Evolutionary conservation across 495 filamentous ascomycete genomes (phyloP).

Genomic region (Apodospora peruviana): DNA sequence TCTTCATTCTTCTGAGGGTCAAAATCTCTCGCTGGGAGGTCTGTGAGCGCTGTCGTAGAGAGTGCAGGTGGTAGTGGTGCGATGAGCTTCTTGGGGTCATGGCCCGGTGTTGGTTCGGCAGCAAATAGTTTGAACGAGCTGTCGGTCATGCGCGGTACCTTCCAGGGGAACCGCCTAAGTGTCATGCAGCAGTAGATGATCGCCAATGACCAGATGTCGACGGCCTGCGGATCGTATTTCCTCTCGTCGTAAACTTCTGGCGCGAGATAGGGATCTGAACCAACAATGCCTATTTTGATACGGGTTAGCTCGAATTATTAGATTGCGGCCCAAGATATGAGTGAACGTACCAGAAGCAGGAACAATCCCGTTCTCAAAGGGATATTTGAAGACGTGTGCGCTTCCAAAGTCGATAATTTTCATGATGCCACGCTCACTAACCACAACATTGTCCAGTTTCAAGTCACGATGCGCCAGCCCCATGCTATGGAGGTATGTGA

Average conservation of each 20-base stretch:
- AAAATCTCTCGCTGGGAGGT: slow-evolving; percentile 31
- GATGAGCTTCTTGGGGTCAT: slow-evolving; percentile 42
- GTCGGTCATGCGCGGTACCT: slow-evolving; percentile 83
- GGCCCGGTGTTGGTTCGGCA: slow-evolving; percentile 58
- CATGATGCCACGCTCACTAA: slow-evolving; percentile 97
- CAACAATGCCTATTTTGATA: slow-evolving; percentile 78
- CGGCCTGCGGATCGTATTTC: slow-evolving; percentile 90
- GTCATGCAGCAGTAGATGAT: slow-evolving; percentile 99
- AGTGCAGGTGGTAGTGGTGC: slow-evolving; percentile 24
- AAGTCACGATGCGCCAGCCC: slow-evolving; percentile 93
- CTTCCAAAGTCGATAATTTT: slow-evolving; percentile 99
- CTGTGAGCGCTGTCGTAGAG: slow-evolving; percentile 30
- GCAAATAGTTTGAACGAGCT: slow-evolving; percentile 94
- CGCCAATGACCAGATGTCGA: slow-evolving; percentile 95
- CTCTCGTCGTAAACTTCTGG: slow-evolving; percentile 94
- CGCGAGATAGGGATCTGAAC: slow-evolving; percentile 94
- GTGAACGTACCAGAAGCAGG: slow-evolving; percentile 71
- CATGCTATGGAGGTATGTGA: slow-evolving; percentile 97
- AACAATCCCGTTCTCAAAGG: slow-evolving; percentile 90
- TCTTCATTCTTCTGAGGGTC: slow-evolving; percentile 24
- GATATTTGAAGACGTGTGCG: slow-evolving; percentile 93
- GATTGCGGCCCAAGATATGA: no score
- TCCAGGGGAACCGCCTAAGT: slow-evolving; percentile 93
- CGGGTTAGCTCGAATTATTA: neutral
- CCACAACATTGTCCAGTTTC: slow-evolving; percentile 97